Conservation (phyloP, 768 basidiomycete species). For the Hypsizygus marmoreus region DNA sequence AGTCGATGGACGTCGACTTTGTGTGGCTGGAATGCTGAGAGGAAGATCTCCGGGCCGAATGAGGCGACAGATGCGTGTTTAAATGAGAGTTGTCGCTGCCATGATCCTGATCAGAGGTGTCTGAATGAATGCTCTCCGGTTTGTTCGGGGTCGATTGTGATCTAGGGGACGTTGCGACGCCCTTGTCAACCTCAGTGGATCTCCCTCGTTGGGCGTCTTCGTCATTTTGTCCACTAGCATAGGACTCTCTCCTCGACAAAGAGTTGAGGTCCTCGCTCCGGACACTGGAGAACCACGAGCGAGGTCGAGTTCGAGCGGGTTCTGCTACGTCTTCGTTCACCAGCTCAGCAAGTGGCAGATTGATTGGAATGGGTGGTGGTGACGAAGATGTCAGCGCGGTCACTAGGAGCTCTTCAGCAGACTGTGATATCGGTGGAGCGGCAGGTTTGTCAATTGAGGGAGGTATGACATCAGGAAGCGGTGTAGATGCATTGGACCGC, state of each 20-base stretch:
- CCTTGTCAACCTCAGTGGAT: conserved; percentile 30
- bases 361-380: conserved; percentile 10
- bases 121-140: conserved; percentile 17
- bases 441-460: conserved; percentile 6
- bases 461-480: conserved; percentile 26
- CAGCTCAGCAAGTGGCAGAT: conserved; percentile 9
- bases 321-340: conserved; percentile 14
- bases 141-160: conserved; percentile 37
- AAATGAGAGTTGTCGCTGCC: conserved; percentile 15
- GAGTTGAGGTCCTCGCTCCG: conserved; percentile 36
- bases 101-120: conserved; percentile 15
- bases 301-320: conserved; percentile 41
- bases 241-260: conserved; percentile 20
- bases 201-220: conserved; percentile 38
- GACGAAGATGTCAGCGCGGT: conserved; percentile 5
- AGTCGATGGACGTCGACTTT: conserved; percentile 23
- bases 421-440: conserved; percentile 12
- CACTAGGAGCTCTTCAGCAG: conserved; percentile 21
- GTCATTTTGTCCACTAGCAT: conserved; percentile 22
- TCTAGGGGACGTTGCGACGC: conserved; percentile 19
- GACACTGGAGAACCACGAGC: conserved; percentile 59
- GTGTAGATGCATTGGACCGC: conserved; percentile 38
- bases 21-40: conserved; percentile 47
- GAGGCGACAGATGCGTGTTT: conserved; percentile 14
- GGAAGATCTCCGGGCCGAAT: conserved; percentile 38